These are phyloP conservation scores for Endocarpon pusillum DNA, from an alignment of 495 filamentous ascomycete species.

Conservation along the genomic window DNA sequence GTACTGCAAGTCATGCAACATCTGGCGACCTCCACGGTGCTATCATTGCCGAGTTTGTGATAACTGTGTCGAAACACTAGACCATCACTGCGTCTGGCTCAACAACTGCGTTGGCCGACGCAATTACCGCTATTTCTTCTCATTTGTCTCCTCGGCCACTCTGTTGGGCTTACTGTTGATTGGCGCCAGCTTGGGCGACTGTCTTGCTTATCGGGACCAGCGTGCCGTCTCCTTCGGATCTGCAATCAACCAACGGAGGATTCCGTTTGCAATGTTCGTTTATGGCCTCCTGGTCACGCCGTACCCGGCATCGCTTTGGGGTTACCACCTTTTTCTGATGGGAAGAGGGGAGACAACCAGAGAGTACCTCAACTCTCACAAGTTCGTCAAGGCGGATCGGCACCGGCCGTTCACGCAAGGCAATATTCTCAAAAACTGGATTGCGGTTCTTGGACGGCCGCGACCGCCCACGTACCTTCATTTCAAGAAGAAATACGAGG, in stretches of 20 bases:
- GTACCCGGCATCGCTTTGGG: constrained; percentile 70
- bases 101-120: constrained; percentile 96
- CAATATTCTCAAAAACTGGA: constrained; percentile 60
- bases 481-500: constrained; percentile 60
- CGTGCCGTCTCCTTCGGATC: constrained; percentile 44
- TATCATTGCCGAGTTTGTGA: constrained; percentile 96
- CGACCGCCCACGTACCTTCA: constrained; percentile 78
- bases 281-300: constrained; percentile 57
- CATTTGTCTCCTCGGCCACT: constrained; percentile 61
- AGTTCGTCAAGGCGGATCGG: constrained; percentile 78
- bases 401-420: constrained; percentile 82
- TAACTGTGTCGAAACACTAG: constrained; percentile 92
- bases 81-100: constrained; percentile 97
- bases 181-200: constrained; percentile 59
- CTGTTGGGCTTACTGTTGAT: constrained; percentile 62
- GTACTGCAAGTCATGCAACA: constrained; percentile 90
- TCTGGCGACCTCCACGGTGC: constrained; percentile 88
- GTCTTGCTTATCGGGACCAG: constrained; percentile 48
- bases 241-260: constrained; percentile 49
- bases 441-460: constrained; percentile 63
- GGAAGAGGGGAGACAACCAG: constrained; percentile 84
- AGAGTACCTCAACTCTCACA: constrained; percentile 89
- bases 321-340: constrained; percentile 82
- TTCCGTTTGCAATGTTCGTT: constrained; percentile 80
- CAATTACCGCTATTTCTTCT: constrained; percentile 96